Base-by-base conservation (phyloP, 2,329 filamentous ascomycete species). In the Fusarium pseudograminearum region DNA sequence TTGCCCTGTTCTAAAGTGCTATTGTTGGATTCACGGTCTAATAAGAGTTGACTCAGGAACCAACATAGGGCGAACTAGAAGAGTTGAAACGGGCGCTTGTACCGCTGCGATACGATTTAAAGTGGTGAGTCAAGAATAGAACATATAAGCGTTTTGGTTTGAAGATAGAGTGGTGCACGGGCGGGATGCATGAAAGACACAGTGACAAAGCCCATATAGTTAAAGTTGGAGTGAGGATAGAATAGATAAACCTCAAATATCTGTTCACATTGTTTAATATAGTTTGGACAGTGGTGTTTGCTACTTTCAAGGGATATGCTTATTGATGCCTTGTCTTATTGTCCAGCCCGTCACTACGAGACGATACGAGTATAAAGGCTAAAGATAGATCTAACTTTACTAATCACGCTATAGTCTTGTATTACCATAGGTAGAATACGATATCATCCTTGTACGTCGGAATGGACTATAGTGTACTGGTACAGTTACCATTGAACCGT, bases 21-120 rank as follows among this genome's bases (percentile, higher is more conserved):
- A 44, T 45, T 31, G 31, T 48, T 38, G 20, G 31, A 15, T 40
- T 31, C 12, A 45, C 15, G 36, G 31, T 38, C 34, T 53, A 38
- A 41, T 53, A 38, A 41, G n/a, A 14, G 26, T 38, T 24, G 50
- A 65, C 28, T 33, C 18, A 26, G n/a, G 22, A 47, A 53, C 42
- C 34, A 40, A 44, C 24, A 40, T 34, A 65, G 47, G 40, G 34
- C 31, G 18, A 31, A 18, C 34, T 16, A 36, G 34, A 20, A 14
- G 54, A 31, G 26, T 28, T 38, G 16, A 24, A 42, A 44, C 28
- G 30, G 38, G 45, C n/a, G 26, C 54, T 38, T 54, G 18, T 26
- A 4, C 41, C 16, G 18, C n/a, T 38, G 28, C 5, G 15, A 50
- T 24, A 22, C 45, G 26, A n/a, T 28, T 50, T 18, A 28, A 31